Percentiles rank a stretch among this genome's conserved stretches.
Conservation (phyloP, 2,329 filamentous ascomycete genomes). For the Pestalotiopsis sp. region DNA sequence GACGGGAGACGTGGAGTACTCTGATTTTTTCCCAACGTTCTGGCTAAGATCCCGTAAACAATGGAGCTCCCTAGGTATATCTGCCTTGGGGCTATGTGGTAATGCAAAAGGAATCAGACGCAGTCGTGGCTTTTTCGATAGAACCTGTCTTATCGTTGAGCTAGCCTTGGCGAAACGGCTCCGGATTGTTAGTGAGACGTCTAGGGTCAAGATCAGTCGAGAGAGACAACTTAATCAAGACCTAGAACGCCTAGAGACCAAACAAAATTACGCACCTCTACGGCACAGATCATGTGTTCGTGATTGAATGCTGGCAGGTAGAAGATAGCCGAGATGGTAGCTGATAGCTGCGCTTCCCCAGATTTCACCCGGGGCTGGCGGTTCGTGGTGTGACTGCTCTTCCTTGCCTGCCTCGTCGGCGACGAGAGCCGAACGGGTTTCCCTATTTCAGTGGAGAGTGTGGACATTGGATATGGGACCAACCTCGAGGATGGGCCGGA, state of each 20-base stretch:
- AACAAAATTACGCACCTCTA: neutral
- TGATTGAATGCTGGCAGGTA: neutral
- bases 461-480: neutral
- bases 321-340: neutral
- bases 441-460: constrained; percentile 6
- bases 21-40: neutral
- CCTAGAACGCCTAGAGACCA: neutral
- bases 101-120: neutral
- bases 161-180: neutral
- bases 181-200: neutral
- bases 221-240: neutral
- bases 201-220: neutral
- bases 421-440: neutral
- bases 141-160: neutral
- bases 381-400: neutral
- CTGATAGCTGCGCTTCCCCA: neutral
- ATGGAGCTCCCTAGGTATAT: neutral
- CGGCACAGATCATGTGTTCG: constrained; percentile 3
- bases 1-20: neutral
- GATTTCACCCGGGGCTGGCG: neutral
- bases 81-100: neutral
- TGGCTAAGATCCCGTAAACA: neutral
- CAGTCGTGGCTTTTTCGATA: neutral
- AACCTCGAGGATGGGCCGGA: neutral
- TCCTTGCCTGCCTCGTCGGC: neutral